Evolutionary conservation across 352 stramenopile genomes (phyloP).

Genomic region (Pilasporangium apinafurcum): DNA sequence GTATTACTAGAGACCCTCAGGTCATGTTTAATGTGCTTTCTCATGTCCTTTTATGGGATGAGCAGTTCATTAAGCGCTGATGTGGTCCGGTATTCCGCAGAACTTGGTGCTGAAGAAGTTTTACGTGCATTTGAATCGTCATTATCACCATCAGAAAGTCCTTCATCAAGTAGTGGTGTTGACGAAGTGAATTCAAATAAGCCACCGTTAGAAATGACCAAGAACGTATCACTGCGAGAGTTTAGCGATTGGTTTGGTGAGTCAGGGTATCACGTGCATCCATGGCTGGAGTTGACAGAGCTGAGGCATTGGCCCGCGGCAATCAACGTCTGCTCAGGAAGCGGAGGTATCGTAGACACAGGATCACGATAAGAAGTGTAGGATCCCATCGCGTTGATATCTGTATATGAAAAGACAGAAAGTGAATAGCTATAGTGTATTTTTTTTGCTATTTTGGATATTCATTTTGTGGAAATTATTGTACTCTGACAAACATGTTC

Average conservation of each 20-base stretch:
- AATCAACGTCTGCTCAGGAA: constrained; percentile 51
- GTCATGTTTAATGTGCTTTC: constrained; percentile 59
- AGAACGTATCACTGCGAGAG: constrained; percentile 42
- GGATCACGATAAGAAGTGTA: not conserved
- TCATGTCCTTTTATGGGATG: constrained; percentile 84
- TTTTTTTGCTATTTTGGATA: constrained; percentile 1
- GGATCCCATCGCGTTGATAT: not conserved
- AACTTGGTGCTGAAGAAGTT: constrained; percentile 63
- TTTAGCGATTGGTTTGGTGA: constrained; percentile 81
- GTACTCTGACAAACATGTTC: too few species aligned
- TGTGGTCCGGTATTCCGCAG: constrained; percentile 59
- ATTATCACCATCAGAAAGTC: constrained; percentile 3
- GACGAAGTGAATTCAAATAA: constrained; percentile 18
- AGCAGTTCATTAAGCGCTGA: constrained; percentile 71
- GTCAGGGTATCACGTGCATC: constrained; percentile 46
- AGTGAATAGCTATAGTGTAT: constrained; percentile 3
- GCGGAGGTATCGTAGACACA: not conserved
- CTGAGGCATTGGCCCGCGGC: constrained; percentile 72
- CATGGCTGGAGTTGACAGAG: constrained; percentile 77
- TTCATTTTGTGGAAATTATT: too few species aligned
- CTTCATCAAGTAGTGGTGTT: constrained; percentile 5
- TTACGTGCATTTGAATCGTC: constrained; percentile 42
- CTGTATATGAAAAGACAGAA: not conserved
- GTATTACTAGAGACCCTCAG: constrained; percentile 55
- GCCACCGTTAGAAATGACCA: constrained; percentile 22